Conservation (phyloP, 306 rosid species). For the Coriaria nepalensis region DNA sequence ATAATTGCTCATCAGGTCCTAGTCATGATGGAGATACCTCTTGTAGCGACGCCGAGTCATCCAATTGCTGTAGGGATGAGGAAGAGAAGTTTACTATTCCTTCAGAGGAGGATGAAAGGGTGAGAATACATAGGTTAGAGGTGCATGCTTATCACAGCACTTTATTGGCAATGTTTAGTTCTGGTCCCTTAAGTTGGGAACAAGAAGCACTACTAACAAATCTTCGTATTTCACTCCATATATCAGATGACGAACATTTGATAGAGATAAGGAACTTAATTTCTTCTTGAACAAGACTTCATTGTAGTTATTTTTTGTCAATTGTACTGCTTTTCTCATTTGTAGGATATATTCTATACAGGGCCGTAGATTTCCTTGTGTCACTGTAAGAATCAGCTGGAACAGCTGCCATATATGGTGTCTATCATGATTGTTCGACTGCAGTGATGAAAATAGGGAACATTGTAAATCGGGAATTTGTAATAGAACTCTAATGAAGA, state of each 20-base stretch:
- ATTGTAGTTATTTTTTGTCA: conserved; percentile 15
- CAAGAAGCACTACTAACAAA: conserved; percentile 66
- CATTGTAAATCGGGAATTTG: conserved; percentile 6
- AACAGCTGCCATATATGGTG: conserved; percentile 2
- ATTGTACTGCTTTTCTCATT: not conserved
- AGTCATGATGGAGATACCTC: conserved; percentile 35
- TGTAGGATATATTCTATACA: not conserved
- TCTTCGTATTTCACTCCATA: conserved; percentile 69
- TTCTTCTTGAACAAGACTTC: conserved; percentile 22
- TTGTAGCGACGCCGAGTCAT: conserved; percentile 55
- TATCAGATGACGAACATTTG: conserved; percentile 85
- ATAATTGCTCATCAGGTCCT: conserved; percentile 34
- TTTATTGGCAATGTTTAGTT: conserved; percentile 56
- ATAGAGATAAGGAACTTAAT: conserved; percentile 32
- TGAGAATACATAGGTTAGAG: conserved; percentile 60
- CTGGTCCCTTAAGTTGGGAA: conserved; percentile 92
- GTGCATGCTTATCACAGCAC: conserved; percentile 51
- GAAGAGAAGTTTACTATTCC: conserved; percentile 26
- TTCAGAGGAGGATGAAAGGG: conserved; percentile 26
- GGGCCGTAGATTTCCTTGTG: conserved; percentile 2
- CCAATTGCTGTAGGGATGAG: conserved; percentile 23
- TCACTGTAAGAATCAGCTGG: conserved; percentile 15
- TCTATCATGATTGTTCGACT: conserved; percentile 5
- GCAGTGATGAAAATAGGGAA: conserved; percentile 4
- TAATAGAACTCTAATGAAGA: conserved; percentile 7